Percentiles rank a stretch among this genome's conserved stretches.
Evolutionary conservation across 2,329 filamentous ascomycete genomes (phyloP).

Genomic region (Xylariaceae sp.): DNA sequence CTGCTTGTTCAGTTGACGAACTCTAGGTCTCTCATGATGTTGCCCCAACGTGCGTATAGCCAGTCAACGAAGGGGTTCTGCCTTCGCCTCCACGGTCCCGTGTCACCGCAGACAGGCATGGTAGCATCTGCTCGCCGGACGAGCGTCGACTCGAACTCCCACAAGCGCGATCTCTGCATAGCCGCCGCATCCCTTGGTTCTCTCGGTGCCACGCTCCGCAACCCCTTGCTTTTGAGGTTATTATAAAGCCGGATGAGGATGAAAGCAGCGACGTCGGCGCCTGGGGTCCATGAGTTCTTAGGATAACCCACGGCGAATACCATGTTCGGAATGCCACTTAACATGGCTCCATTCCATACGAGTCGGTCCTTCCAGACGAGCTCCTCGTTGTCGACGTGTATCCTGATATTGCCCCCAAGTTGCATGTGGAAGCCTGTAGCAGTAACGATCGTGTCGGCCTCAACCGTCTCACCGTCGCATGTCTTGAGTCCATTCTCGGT

Average conservation of each 20-base stretch:
- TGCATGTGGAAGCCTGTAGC: slow-evolving; percentile 54
- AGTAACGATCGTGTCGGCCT: slow-evolving; percentile 56
- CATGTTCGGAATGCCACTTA: slow-evolving; percentile 55
- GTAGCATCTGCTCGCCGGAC: slow-evolving; percentile 1
- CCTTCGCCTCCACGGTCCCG: slow-evolving; percentile 11
- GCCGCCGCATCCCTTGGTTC: slow-evolving; percentile 22
- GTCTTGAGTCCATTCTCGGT: slow-evolving; percentile 37
- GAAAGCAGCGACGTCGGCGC: slow-evolving; percentile 43
- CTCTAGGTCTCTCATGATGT: slow-evolving; percentile 8
- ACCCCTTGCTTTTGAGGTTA: slow-evolving; percentile 36
- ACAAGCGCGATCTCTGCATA: slow-evolving; percentile 8
- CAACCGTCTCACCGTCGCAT: slow-evolving; percentile 33
- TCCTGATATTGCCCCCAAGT: slow-evolving; percentile 43
- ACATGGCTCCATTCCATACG: slow-evolving; percentile 53
- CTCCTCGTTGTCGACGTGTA: slow-evolving; percentile 42
- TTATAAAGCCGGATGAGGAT: slow-evolving; percentile 44
- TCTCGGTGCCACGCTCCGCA: slow-evolving; percentile 35
- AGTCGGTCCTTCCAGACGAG: slow-evolving; percentile 37
- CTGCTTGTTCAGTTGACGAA: no score
- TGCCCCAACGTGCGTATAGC: slow-evolving; percentile 7
- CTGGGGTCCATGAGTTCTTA: slow-evolving; percentile 55
- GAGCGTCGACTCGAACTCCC: slow-evolving; percentile 10
- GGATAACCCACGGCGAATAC: slow-evolving; percentile 53
- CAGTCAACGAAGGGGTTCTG: slow-evolving; percentile 7
- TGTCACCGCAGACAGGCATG: slow-evolving; percentile 8